Percentiles rank a stretch among this genome's conserved stretches.
phyloP scores from a whole-genome alignment of 1,284 basidiomycete species.

The Ceratobasidium theobromae region DNA sequence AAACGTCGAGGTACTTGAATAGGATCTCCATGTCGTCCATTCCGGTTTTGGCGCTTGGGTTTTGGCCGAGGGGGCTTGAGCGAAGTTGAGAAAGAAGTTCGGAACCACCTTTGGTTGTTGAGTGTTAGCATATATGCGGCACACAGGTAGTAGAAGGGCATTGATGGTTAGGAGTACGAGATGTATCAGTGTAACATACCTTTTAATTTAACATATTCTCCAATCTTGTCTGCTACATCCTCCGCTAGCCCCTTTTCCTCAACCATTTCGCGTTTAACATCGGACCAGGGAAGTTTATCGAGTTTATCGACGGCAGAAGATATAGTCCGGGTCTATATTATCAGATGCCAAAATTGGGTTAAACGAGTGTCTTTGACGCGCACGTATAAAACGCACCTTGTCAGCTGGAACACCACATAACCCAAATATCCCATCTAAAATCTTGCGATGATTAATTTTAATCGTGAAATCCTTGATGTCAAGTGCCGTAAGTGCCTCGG shows the following conservation, averaged over 20 bases:
- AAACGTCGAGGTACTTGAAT: slow-evolving; percentile 83
- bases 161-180: not conserved
- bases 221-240: slow-evolving; percentile 89
- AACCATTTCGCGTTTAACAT: slow-evolving; percentile 96
- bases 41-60: slow-evolving; percentile 79
- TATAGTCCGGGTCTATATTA: slow-evolving; percentile 71
- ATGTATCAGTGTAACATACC: too few species aligned
- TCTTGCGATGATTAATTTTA: slow-evolving; percentile 97
- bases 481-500: slow-evolving; percentile 78
- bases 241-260: slow-evolving; percentile 89
- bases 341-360: not conserved
- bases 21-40: slow-evolving; percentile 88
- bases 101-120: slow-evolving; percentile 62
- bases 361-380: not conserved
- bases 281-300: slow-evolving; percentile 93
- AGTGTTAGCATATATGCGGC: not conserved
- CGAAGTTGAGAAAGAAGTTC: slow-evolving; percentile 78
- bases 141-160: not conserved
- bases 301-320: slow-evolving; percentile 98
- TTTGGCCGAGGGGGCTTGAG: slow-evolving; percentile 69
- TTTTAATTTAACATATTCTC: slow-evolving; percentile 94
- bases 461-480: slow-evolving; percentile 93
- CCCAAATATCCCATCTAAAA: slow-evolving; percentile 96
- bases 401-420: slow-evolving; percentile 92
- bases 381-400: slow-evolving; percentile 48